Evolutionary conservation across 1,284 basidiomycete genomes (phyloP).

Genomic region (Trichosporon faecale): DNA sequence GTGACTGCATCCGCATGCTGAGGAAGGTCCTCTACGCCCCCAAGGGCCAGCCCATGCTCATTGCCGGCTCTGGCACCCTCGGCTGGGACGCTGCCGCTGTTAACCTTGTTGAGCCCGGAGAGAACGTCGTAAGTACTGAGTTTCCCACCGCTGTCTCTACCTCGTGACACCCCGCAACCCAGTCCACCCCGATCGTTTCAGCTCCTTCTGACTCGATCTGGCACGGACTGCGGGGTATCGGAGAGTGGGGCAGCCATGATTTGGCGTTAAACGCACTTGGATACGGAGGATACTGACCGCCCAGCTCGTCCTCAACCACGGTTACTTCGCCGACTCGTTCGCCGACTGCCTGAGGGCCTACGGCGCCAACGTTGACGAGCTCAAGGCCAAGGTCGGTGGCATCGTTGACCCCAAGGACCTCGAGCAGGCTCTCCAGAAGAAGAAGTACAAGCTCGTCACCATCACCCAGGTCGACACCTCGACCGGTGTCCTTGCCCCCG

Average conservation of each 20-base stretch:
- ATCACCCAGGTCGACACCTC: conserved; percentile 89
- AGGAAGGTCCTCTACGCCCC: conserved; percentile 73
- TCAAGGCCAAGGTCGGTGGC: conserved; percentile 78
- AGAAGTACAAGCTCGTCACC: conserved; percentile 86
- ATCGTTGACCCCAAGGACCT: conserved; percentile 59
- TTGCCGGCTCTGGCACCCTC: conserved; percentile 89
- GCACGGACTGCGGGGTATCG: neutral
- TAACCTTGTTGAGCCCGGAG: conserved; percentile 75
- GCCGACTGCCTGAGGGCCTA: conserved; percentile 79
- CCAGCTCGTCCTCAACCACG: conserved; percentile 60
- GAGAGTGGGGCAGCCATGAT: neutral
- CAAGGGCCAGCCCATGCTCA: conserved; percentile 75
- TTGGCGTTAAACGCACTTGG: neutral
- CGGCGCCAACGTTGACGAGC: conserved; percentile 82
- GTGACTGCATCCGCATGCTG: conserved; percentile 84
- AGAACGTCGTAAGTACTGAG: conserved; percentile 61
- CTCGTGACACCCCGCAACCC: neutral
- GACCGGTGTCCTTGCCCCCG: conserved; percentile 85
- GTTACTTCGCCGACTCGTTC: conserved; percentile 87
- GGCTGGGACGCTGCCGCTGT: conserved; percentile 76
- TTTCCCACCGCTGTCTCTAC: neutral
- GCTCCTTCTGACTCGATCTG: neutral
- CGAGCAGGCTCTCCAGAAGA: conserved; percentile 64
- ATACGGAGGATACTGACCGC: neutral
- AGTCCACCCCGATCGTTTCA: conserved; percentile 1